Evolutionary conservation across 306 rosid species (phyloP).

Genomic region (Datisca glomerata): DNA sequence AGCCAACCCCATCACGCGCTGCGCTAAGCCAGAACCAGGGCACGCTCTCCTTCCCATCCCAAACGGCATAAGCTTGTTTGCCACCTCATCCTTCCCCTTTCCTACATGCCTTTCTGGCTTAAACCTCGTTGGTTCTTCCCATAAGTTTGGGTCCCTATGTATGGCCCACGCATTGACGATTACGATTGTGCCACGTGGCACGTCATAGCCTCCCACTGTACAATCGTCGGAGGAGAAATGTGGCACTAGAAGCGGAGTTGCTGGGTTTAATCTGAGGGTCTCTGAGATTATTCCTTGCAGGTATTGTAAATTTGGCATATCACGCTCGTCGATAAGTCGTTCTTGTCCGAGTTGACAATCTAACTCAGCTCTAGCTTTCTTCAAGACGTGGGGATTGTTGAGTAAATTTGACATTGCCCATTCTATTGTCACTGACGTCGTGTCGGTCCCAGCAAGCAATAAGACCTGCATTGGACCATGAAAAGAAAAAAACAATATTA

Average conservation of each 20-base stretch:
- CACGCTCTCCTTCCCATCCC: constrained; percentile 45
- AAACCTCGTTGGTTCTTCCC: constrained; percentile 32
- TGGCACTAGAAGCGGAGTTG: constrained; percentile 28
- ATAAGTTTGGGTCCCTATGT: constrained; percentile 32
- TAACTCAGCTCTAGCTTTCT: constrained; percentile 29
- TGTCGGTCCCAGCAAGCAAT: constrained; percentile 40
- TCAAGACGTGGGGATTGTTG: constrained; percentile 31
- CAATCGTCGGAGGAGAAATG: constrained; percentile 35
- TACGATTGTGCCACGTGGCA: constrained; percentile 31
- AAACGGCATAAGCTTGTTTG: constrained; percentile 27
- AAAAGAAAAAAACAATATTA: no score
- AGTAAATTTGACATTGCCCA: constrained; percentile 47
- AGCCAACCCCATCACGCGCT: constrained; percentile 23
- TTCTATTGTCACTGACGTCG: constrained; percentile 37
- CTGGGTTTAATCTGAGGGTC: constrained; percentile 32
- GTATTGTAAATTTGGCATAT: constrained; percentile 29
- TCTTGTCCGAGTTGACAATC: constrained; percentile 28
- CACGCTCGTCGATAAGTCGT: constrained; percentile 26
- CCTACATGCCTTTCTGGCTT: constrained; percentile 33
- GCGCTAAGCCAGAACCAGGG: constrained; percentile 35
- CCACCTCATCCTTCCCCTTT: neutral
- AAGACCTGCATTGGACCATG: constrained; percentile 40
- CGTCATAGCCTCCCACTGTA: constrained; percentile 23
- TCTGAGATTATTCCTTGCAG: constrained; percentile 33
- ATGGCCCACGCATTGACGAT: constrained; percentile 51